phyloP scores from a whole-genome alignment of 225 moss, liverwort and hornwort species.

The Polytrichum formosum region DNA sequence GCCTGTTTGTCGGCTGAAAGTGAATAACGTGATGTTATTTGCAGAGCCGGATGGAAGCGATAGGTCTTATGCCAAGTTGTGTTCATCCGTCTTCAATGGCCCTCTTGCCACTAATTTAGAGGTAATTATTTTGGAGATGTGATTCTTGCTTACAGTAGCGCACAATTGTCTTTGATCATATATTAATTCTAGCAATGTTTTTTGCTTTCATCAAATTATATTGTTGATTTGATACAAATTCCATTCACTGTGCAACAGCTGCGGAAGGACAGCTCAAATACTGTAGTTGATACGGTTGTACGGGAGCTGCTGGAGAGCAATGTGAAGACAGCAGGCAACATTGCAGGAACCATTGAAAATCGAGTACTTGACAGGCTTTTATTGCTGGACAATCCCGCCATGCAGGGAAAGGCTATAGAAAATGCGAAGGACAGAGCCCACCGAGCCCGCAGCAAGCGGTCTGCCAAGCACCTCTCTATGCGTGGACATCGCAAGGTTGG shows the following conservation, averaged over 20 bases:
- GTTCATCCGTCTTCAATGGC: constrained; percentile 46
- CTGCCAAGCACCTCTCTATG: constrained; percentile 57
- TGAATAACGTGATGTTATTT: not conserved
- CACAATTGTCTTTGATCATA: too few species aligned
- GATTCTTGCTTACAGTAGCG: not conserved
- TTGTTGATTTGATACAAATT: too few species aligned
- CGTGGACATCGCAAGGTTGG: constrained; percentile 66
- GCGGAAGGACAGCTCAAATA: constrained; percentile 29
- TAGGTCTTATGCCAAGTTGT: constrained; percentile 46
- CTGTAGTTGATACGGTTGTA: constrained; percentile 47
- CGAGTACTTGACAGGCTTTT: constrained; percentile 56
- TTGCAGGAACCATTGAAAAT: constrained; percentile 55
- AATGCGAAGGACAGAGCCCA: constrained; percentile 57
- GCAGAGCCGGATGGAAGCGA: constrained; percentile 20
- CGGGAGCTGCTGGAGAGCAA: constrained; percentile 63
- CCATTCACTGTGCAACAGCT: constrained; percentile 24
- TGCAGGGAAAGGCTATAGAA: constrained; percentile 51
- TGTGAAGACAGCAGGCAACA: constrained; percentile 49
- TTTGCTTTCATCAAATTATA: not conserved
- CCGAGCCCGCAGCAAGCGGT: constrained; percentile 54
- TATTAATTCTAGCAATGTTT: too few species aligned
- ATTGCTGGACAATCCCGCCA: constrained; percentile 71
- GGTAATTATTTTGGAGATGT: constrained; percentile 16
- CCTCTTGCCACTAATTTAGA: constrained; percentile 41
- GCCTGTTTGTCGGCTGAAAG: not conserved